Evolutionary conservation across 78 protist species (phyloP), one percentile per base, ranked within the genome.

Genomic region (Cavenderia fasciculata): DNA sequence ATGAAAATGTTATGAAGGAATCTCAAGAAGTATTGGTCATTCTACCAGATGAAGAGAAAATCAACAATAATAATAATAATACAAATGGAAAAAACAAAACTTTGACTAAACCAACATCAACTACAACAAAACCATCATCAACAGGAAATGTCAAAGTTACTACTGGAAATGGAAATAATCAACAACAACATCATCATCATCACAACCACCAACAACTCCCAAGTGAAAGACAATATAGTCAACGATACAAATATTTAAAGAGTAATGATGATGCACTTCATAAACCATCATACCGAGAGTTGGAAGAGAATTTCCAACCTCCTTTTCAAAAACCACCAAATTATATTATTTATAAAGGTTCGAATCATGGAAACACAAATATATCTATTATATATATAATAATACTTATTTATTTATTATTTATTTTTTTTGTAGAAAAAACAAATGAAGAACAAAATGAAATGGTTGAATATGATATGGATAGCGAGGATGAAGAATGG

Each of bases 401-500:
- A n/a, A n/a, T n/a, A n/a, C n/a, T n/a, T n/a, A n/a, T n/a, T n/a
- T n/a, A n/a, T n/a, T n/a, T n/a, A n/a, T n/a, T n/a, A n/a, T n/a
- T n/a, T n/a, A n/a, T n/a, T n/a, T n/a, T n/a, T n/a, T n/a, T n/a
- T n/a, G n/a, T n/a, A n/a, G n/a, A n/a, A n/a, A 49, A 47, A 51
- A 68, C 70, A 7, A 54, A n/a, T 36, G 93, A 87, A 46, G 76
- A 65, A 1, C 38, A 47, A 46, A 62, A 76, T 25, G 47, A 44
- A 5, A 59, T 41, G 31, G 56, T 89, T 1, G 94, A 89, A 31
- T 89, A 89, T 34, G 94, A 89, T 47, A 73, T 89, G 82, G 94
- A 89, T 43, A 75, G 87, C 23, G 94, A 89, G 12, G 94, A 89
- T 47, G 87, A 73, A 52, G 8, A 41, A 29, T 89, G 94, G 94